Evolutionary conservation across 2,329 filamentous ascomycete genomes (phyloP).

Genomic region (Juglanconis oblonga): DNA sequence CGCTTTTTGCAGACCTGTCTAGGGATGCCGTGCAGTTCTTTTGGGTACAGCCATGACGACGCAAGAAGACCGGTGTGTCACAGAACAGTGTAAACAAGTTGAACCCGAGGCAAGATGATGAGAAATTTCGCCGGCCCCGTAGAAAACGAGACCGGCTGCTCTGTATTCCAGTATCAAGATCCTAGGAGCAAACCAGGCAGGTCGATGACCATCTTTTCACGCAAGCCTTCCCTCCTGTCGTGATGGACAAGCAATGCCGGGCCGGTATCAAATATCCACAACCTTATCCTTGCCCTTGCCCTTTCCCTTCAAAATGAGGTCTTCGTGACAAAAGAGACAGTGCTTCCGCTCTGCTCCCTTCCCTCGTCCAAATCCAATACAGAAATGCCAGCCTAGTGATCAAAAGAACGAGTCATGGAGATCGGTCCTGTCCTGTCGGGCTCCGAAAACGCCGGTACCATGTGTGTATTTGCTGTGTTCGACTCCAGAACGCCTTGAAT

Average conservation of each 20-base stretch:
- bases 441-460: constrained; percentile 12
- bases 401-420: constrained; percentile 3
- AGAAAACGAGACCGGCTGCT: too few relatives aligned
- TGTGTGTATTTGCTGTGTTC: neutral
- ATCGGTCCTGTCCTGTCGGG: neutral
- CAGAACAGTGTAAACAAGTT: too few relatives aligned
- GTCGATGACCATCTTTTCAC: too few relatives aligned
- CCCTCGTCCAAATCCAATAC: constrained; percentile 9
- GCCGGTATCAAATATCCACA: neutral
- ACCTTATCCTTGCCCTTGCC: neutral
- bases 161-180: too few relatives aligned
- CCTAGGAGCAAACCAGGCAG: too few relatives aligned
- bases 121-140: too few relatives aligned
- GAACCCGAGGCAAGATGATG: too few relatives aligned
- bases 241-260: neutral
- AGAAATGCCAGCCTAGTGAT: constrained; percentile 2
- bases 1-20: too few relatives aligned
- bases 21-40: too few relatives aligned
- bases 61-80: too few relatives aligned
- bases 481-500: constrained; percentile 10
- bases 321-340: neutral
- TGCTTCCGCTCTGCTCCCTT: constrained; percentile 1
- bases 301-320: neutral
- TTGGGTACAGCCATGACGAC: too few relatives aligned
- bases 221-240: too few relatives aligned